These are phyloP conservation scores for Talaromyces sp. DNA, from an alignment of 2,329 filamentous ascomycete species.

Conservation along the genomic window DNA sequence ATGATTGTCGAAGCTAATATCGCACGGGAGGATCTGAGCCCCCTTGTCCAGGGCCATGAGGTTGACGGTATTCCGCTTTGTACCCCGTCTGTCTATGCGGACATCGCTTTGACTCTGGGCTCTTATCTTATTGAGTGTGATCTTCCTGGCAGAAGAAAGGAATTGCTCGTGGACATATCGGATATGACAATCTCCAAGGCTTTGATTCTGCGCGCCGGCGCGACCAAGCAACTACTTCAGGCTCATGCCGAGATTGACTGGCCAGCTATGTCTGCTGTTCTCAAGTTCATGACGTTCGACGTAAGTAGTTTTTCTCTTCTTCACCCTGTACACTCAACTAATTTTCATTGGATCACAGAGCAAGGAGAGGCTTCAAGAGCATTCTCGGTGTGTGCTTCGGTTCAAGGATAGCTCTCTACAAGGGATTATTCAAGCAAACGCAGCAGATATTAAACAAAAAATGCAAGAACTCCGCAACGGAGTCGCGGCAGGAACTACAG, in stretches of 20 bases:
- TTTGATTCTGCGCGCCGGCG: not conserved
- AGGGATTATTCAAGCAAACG: not conserved
- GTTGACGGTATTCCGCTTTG: slow-evolving; percentile 25
- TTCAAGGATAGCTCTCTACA: not conserved
- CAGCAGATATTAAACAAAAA: not conserved
- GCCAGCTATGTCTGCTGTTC: not conserved
- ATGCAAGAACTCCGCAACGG: not conserved
- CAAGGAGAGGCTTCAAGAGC: not conserved
- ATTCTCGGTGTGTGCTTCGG: not conserved
- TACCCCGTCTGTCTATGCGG: slow-evolving; percentile 28
- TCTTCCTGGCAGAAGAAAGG: not conserved
- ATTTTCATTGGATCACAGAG: not conserved
- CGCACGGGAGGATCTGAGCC: slow-evolving; percentile 10
- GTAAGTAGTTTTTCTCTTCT: not conserved
- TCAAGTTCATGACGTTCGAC: not conserved
- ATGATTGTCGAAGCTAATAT: slow-evolving; percentile 22
- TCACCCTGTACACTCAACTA: not conserved
- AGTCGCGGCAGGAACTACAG: not conserved
- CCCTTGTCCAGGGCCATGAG: slow-evolving; percentile 21
- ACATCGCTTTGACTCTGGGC: slow-evolving; percentile 1
- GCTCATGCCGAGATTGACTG: not conserved
- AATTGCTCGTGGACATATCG: not conserved
- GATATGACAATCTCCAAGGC: not conserved
- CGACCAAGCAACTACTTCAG: not conserved
- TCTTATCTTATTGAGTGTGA: not conserved